A percentile compares a stretch with the other conserved stretches of the same genome.
phyloP scores from a whole-genome alignment of 176 grass and related monocot genomes.

The Bromus sterilis region DNA sequence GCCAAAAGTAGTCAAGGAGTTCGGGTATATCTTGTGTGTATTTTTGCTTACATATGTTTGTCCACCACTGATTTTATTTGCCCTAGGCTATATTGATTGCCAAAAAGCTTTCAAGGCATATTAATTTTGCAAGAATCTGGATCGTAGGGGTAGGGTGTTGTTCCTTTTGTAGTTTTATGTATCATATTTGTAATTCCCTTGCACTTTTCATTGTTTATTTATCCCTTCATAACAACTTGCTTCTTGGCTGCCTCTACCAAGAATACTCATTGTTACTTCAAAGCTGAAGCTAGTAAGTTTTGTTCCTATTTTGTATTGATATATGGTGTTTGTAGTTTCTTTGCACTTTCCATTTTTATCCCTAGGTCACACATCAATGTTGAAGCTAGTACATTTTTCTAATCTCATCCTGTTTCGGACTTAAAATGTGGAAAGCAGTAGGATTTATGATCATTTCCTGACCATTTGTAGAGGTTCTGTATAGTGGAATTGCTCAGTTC shows the following conservation, averaged over 20 bases:
- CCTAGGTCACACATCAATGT: too few species aligned
- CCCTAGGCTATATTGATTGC: too few species aligned
- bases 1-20: background rate
- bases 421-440: background rate
- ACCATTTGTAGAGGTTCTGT: background rate
- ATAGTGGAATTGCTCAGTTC: background rate
- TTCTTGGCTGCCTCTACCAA: too few species aligned
- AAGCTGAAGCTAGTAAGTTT: too few species aligned
- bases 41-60: background rate
- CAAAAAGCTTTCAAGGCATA: background rate
- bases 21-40: background rate
- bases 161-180: too few species aligned
- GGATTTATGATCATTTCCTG: background rate
- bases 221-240: too few species aligned
- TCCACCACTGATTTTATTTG: background rate
- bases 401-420: background rate
- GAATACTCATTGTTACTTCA: too few species aligned
- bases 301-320: too few species aligned
- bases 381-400: background rate
- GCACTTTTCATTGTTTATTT: too few species aligned
- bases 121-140: background rate
- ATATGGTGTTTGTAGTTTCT: too few species aligned
- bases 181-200: too few species aligned
- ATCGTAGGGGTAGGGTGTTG: too few species aligned
- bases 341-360: background rate